phyloP scores from a whole-genome alignment of 805 yeast species.

The Hanseniaspora nectarophila region DNA sequence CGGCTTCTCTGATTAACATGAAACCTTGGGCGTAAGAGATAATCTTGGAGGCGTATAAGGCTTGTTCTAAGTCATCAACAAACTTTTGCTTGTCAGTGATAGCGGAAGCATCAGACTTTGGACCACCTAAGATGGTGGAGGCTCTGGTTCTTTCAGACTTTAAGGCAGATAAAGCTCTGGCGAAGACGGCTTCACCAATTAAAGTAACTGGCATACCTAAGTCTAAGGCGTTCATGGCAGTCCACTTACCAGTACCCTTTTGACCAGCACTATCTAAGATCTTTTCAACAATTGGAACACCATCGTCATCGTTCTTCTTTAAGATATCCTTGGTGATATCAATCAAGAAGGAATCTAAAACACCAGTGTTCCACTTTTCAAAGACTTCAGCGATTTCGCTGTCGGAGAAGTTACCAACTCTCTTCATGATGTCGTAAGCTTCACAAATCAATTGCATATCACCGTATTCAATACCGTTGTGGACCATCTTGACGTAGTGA shows the following conservation, averaged over 20 bases:
- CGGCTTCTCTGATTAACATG: constrained; percentile 98
- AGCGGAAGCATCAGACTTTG: constrained; percentile 45
- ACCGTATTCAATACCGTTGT: constrained; percentile 99
- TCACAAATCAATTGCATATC: constrained; percentile 98
- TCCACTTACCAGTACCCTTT: constrained; percentile 99
- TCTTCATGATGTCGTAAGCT: constrained; percentile 91
- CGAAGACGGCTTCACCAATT: constrained; percentile 96
- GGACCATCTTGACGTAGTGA: constrained; percentile 98
- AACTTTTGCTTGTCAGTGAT: constrained; percentile 69
- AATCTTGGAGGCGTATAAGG: constrained; percentile 94
- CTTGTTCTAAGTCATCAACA: constrained; percentile 92
- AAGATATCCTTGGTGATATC: constrained; percentile 95
- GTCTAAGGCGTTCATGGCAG: constrained; percentile 94
- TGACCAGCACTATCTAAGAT: constrained; percentile 95
- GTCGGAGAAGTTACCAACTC: constrained; percentile 81
- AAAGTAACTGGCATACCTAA: constrained; percentile 96
- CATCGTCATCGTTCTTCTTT: constrained; percentile 78
- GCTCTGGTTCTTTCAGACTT: constrained; percentile 86
- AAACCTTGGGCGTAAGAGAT: constrained; percentile 98
- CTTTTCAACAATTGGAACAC: constrained; percentile 89
- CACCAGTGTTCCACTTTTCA: constrained; percentile 91
- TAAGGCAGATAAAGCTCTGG: constrained; percentile 89
- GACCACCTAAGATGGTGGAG: constrained; percentile 67
- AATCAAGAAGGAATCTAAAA: constrained; percentile 88
- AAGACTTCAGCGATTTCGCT: constrained; percentile 90